Evolutionary conservation across 2,329 filamentous ascomycete species (phyloP).

Genomic region (Colletotrichum sidae): DNA sequence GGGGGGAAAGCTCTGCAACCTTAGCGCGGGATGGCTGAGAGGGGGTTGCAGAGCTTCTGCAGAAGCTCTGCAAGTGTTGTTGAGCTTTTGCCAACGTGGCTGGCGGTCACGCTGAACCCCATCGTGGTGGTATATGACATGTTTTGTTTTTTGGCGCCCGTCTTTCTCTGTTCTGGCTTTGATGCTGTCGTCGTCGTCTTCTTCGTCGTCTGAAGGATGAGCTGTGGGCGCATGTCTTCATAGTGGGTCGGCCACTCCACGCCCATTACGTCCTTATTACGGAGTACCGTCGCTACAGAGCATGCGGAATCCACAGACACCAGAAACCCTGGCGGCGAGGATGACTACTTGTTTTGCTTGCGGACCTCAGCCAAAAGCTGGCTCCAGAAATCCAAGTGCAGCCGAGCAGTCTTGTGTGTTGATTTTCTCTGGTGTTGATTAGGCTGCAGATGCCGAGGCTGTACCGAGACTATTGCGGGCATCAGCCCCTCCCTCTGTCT

Average conservation of each 20-base stretch:
- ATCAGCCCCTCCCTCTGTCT: no score
- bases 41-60: slow-evolving; percentile 32
- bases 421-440: background rate
- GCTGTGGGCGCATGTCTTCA: slow-evolving; percentile 5
- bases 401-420: background rate
- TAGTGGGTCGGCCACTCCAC: slow-evolving; percentile 34
- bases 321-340: slow-evolving; percentile 2
- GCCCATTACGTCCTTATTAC: slow-evolving; percentile 31
- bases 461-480: background rate
- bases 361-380: background rate
- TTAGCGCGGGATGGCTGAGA: slow-evolving; percentile 20
- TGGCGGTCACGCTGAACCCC: background rate
- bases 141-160: background rate
- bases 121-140: background rate
- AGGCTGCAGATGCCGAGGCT: slow-evolving; percentile 21
- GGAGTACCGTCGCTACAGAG: background rate
- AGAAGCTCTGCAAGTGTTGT: slow-evolving; percentile 34
- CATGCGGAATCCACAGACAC: no score
- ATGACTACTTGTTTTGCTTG: no score
- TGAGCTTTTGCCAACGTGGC: background rate
- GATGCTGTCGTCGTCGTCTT: background rate
- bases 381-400: slow-evolving; percentile 4
- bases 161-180: background rate
- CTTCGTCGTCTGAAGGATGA: no score
- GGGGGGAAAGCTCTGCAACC: slow-evolving; percentile 33